Percentiles rank a stretch among this genome's conserved stretches.
These are phyloP conservation scores for Glebionis coronaria DNA, from an alignment of 129 eudicot species.

Conservation along the genomic window DNA sequence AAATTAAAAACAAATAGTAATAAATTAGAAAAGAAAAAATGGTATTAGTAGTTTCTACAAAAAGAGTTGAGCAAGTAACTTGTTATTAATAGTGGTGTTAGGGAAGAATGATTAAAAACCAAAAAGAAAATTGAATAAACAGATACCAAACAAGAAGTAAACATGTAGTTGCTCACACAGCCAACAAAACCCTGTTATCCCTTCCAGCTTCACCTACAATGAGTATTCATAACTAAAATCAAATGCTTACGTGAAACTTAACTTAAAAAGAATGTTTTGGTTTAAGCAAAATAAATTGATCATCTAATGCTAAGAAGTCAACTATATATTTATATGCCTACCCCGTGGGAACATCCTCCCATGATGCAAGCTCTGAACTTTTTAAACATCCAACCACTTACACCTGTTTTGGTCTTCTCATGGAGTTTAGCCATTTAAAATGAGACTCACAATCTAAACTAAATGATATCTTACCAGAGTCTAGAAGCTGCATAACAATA, in stretches of 20 bases:
- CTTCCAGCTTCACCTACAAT: slow-evolving; percentile 80
- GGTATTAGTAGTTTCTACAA: slow-evolving; percentile 79
- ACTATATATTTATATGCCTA: slow-evolving; percentile 25
- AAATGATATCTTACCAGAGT: slow-evolving; percentile 53
- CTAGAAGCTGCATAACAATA: slow-evolving; percentile 80
- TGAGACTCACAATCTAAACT: not conserved
- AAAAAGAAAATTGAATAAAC: not conserved
- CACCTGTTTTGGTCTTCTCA: not conserved
- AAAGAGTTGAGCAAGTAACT: not conserved
- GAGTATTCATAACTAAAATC: not conserved
- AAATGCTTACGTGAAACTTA: too few relatives aligned
- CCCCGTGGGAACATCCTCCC: slow-evolving; percentile 90
- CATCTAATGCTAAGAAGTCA: not conserved
- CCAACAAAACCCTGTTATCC: slow-evolving; percentile 83
- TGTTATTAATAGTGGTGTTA: not conserved
- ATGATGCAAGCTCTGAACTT: slow-evolving; percentile 64
- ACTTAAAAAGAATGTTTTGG: too few relatives aligned
- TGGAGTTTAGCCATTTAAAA: not conserved
- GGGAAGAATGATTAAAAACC: not conserved
- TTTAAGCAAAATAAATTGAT: not conserved
- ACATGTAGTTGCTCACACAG: slow-evolving; percentile 94
- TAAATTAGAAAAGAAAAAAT: slow-evolving; percentile 21
- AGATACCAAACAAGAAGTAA: not conserved
- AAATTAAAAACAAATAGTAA: not conserved
- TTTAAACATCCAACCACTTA: slow-evolving; percentile 80